Evolutionary conservation across 805 yeast species (phyloP).

Genomic region (Aciculoconidium aculeatum): DNA sequence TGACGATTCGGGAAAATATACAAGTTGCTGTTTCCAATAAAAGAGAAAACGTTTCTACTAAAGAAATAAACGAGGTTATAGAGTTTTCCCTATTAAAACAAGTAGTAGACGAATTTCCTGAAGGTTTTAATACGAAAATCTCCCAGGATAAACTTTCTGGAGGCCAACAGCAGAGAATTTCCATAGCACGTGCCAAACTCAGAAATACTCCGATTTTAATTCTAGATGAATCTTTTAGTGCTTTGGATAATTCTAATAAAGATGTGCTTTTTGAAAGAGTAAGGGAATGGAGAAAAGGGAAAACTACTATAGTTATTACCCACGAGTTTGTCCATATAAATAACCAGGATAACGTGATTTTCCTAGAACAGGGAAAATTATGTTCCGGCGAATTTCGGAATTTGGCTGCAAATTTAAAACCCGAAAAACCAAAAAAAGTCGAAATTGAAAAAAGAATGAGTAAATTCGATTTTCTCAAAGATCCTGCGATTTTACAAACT

Average conservation of each 20-base stretch:
- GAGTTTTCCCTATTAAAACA: conserved; percentile 49
- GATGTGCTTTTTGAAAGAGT: conserved; percentile 44
- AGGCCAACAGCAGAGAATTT: conserved; percentile 83
- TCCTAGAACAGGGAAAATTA: conserved; percentile 53
- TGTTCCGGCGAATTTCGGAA: conserved; percentile 6
- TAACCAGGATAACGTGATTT: conserved; percentile 49
- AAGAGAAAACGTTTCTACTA: conserved; percentile 15
- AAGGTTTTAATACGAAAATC: conserved; percentile 49
- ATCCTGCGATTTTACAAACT: conserved; percentile 19
- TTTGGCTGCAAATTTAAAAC: neutral
- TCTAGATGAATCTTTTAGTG: conserved; percentile 83
- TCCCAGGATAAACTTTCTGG: conserved; percentile 61
- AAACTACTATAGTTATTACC: conserved; percentile 75
- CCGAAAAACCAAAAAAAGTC: neutral
- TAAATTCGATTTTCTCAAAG: conserved; percentile 12
- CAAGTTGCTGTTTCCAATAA: conserved; percentile 38
- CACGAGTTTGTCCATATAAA: conserved; percentile 65
- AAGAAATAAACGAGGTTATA: conserved; percentile 36
- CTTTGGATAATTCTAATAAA: conserved; percentile 57
- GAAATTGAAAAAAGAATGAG: conserved; percentile 2
- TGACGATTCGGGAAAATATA: conserved; percentile 58
- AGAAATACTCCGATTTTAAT: conserved; percentile 71
- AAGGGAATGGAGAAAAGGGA: conserved; percentile 54
- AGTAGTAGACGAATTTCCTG: conserved; percentile 43
- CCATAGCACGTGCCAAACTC: conserved; percentile 76